Evolutionary conservation across 2,329 filamentous ascomycete species (phyloP).

Genomic region (Trichophyton equinum): DNA sequence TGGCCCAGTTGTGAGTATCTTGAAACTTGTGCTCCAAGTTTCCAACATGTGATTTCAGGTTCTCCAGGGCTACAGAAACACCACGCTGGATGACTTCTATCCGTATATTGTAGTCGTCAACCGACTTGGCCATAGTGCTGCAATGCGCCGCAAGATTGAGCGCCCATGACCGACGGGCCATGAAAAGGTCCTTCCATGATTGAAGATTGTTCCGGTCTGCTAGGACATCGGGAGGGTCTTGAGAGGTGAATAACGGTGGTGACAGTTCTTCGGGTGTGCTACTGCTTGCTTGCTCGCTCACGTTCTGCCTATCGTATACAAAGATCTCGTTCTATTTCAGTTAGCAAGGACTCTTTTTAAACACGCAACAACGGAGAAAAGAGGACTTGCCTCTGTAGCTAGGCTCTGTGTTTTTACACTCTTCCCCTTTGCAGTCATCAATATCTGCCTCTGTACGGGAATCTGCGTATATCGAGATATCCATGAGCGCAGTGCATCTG

Average conservation of each 20-base stretch:
- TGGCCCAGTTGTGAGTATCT: constrained; percentile 36
- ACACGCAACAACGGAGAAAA: not conserved
- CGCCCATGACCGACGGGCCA: constrained; percentile 69
- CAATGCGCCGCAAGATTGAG: constrained; percentile 57
- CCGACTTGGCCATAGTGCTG: constrained; percentile 48
- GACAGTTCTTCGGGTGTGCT: constrained; percentile 40
- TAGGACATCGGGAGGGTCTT: constrained; percentile 63
- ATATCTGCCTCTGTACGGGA: constrained; percentile 64
- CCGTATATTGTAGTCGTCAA: constrained; percentile 41
- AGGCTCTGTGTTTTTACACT: constrained; percentile 71
- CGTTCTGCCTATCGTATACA: constrained; percentile 74
- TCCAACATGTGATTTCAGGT: constrained; percentile 42
- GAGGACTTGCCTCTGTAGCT: constrained; percentile 54
- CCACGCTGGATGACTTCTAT: constrained; percentile 53
- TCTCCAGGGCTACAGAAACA: constrained; percentile 69
- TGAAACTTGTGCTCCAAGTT: constrained; percentile 34
- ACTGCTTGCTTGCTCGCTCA: constrained; percentile 34
- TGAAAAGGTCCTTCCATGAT: constrained; percentile 83
- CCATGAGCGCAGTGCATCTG: constrained; percentile 77
- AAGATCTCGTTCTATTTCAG: constrained; percentile 66
- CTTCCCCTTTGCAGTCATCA: constrained; percentile 73
- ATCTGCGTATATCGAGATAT: constrained; percentile 64
- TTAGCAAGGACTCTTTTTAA: constrained; percentile 7
- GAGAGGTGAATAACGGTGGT: constrained; percentile 47
- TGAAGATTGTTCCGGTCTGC: constrained; percentile 65